Evolutionary conservation across 108 stramenopile genomes (phyloP).

Genomic region (Chaetoceros muelleri): DNA sequence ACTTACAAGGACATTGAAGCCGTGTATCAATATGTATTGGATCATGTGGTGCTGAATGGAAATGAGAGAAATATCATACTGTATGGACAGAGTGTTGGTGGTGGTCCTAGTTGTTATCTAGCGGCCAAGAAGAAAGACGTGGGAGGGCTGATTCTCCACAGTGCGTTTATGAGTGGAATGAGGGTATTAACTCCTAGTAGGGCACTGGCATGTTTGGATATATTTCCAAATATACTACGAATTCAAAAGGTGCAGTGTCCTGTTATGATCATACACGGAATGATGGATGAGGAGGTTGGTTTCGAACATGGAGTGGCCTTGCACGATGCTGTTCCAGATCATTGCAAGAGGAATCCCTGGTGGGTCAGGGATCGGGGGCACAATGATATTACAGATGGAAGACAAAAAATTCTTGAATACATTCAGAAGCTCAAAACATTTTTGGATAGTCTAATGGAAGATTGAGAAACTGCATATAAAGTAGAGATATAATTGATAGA

Average conservation of each 20-base stretch:
- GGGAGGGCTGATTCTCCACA: slow-evolving; percentile 74
- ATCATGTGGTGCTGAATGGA: slow-evolving; percentile 18
- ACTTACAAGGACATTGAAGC: slow-evolving; percentile 76
- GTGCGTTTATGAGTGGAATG: slow-evolving; percentile 82
- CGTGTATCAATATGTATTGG: slow-evolving; percentile 62
- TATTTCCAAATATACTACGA: slow-evolving; percentile 82
- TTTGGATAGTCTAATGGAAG: not conserved
- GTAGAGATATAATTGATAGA: too few species aligned
- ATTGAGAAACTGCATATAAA: too few species aligned
- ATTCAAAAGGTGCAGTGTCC: slow-evolving; percentile 67
- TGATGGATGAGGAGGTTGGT: slow-evolving; percentile 69
- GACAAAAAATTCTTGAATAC: not conserved
- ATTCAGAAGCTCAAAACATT: not conserved
- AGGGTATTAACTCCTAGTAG: slow-evolving; percentile 78
- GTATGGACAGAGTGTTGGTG: slow-evolving; percentile 87
- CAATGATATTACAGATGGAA: slow-evolving; percentile 82
- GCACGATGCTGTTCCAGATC: slow-evolving; percentile 54
- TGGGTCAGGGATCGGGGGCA: slow-evolving; percentile 82
- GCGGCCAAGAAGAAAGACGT: slow-evolving; percentile 36
- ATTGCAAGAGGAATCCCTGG: slow-evolving; percentile 69
- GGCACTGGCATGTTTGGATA: slow-evolving; percentile 68
- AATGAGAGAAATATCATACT: slow-evolving; percentile 49
- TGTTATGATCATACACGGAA: slow-evolving; percentile 80
- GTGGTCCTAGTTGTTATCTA: slow-evolving; percentile 73
- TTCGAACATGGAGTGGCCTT: slow-evolving; percentile 64